Percentiles rank a stretch among this genome's conserved stretches.
Conservation (phyloP, 768 basidiomycete genomes). For the Lyophyllum shimeji region DNA sequence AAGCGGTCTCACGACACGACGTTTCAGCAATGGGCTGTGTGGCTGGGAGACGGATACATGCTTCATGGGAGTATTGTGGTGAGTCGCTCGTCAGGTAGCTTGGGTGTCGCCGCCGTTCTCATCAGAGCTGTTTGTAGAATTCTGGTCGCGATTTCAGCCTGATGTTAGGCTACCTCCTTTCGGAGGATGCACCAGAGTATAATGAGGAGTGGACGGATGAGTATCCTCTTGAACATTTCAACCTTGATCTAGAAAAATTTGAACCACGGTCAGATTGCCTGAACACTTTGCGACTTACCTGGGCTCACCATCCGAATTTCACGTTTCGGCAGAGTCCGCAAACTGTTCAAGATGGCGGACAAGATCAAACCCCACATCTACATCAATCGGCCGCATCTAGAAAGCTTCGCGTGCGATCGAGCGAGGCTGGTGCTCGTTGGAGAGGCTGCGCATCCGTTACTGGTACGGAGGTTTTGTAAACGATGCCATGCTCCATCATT, state of each 20-base stretch:
- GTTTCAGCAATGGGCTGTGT: constrained; percentile 31
- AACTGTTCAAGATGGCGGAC: constrained; percentile 30
- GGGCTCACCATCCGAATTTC: background rate
- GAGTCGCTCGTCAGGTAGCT: background rate
- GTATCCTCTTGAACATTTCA: constrained; percentile 30
- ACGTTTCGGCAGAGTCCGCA: constrained; percentile 26
- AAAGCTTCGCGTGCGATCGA: constrained; percentile 48
- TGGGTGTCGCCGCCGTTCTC: background rate
- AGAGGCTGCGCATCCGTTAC: constrained; percentile 58
- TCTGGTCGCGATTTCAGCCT: constrained; percentile 27
- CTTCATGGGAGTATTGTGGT: constrained; percentile 30
- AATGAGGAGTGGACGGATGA: constrained; percentile 31
- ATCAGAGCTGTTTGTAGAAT: constrained; percentile 19
- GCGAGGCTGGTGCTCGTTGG: constrained; percentile 55
- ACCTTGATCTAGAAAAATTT: constrained; percentile 33
- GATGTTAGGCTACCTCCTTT: constrained; percentile 22
- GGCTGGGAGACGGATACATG: constrained; percentile 28
- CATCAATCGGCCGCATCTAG: constrained; percentile 30
- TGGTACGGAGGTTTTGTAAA: constrained; percentile 29
- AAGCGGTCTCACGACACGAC: background rate
- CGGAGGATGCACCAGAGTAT: constrained; percentile 19
- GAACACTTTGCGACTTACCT: background rate
- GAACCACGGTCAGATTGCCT: constrained; percentile 31
- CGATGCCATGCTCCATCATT: background rate
- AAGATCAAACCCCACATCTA: constrained; percentile 29